These are phyloP conservation scores for Xylaria sp. DNA, from an alignment of 2,329 filamentous ascomycete genomes.

Conservation along the genomic window DNA sequence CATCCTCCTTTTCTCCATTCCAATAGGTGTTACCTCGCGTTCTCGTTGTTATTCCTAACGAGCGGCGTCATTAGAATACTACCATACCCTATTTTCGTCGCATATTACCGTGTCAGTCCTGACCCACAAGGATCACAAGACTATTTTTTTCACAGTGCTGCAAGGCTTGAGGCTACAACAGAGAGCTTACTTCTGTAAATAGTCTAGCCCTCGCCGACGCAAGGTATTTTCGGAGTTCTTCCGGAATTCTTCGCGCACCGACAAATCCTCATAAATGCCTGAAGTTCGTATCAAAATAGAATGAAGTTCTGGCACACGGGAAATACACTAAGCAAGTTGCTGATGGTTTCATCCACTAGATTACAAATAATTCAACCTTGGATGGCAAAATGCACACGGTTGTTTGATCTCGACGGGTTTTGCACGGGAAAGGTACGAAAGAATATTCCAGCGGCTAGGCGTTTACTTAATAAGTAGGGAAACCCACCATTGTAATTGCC, in stretches of 20 bases:
- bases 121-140: not conserved
- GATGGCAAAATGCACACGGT: conserved; percentile 2
- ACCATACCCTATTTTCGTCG: conserved; percentile 3
- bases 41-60: not conserved
- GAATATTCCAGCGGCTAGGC: too few species aligned
- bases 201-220: not conserved
- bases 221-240: conserved; percentile 7
- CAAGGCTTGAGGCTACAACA: not conserved
- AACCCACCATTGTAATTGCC: not conserved
- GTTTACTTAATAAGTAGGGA: not conserved
- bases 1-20: not conserved
- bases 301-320: not conserved
- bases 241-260: not conserved
- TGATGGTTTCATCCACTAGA: not conserved
- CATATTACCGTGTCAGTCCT: conserved; percentile 14
- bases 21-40: not conserved
- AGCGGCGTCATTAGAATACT: not conserved
- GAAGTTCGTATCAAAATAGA: not conserved
- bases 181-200: not conserved
- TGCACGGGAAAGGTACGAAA: not conserved
- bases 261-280: not conserved
- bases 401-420: not conserved
- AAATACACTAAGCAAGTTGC: not conserved
- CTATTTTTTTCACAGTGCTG: not conserved
- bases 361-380: conserved; percentile 9